These are phyloP conservation scores for Puccinellia tenuiflora DNA, from an alignment of 176 grass and related monocot genomes.

Conservation along the genomic window DNA sequence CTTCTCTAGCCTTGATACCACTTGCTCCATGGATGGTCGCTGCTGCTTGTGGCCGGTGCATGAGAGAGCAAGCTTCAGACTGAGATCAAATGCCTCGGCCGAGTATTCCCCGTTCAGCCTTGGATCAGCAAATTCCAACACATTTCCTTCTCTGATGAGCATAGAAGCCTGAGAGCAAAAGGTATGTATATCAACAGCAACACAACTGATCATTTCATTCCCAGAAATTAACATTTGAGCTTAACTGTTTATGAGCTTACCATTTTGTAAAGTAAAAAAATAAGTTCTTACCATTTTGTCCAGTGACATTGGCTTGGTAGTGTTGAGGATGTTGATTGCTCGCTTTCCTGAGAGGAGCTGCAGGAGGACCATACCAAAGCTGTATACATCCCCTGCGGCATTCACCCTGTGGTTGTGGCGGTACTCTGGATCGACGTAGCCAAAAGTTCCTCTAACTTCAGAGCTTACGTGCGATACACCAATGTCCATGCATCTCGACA, in stretches of 20 bases:
- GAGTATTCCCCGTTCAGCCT: constrained; percentile 49
- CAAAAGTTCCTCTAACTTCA: constrained; percentile 73
- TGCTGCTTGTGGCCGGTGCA: constrained; percentile 62
- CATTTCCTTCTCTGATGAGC: constrained; percentile 37
- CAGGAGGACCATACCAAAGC: constrained; percentile 65
- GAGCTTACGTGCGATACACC: constrained; percentile 57
- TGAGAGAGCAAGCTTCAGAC: constrained; percentile 52
- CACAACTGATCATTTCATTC: background rate
- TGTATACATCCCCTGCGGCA: constrained; percentile 68
- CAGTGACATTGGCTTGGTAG: constrained; percentile 51
- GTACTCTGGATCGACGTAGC: constrained; percentile 74
- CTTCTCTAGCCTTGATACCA: constrained; percentile 41
- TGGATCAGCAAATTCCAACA: constrained; percentile 52
- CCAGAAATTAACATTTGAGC: background rate
- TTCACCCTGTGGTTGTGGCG: constrained; percentile 62
- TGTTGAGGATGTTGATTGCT: constrained; percentile 59
- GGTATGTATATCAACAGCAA: background rate
- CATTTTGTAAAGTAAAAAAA: constrained; percentile 31
- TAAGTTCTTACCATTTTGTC: constrained; percentile 49
- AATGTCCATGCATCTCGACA: constrained; percentile 52
- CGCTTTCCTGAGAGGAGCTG: constrained; percentile 57
- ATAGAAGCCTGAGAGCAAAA: constrained; percentile 40
- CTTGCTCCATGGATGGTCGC: constrained; percentile 57
- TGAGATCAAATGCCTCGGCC: constrained; percentile 49
- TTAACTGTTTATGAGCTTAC: constrained; percentile 24